A percentile compares a stretch with the other conserved stretches of the same genome.
These are phyloP conservation scores for Talaromyces sp. DNA, from an alignment of 2,329 filamentous ascomycete genomes.

Conservation along the genomic window DNA sequence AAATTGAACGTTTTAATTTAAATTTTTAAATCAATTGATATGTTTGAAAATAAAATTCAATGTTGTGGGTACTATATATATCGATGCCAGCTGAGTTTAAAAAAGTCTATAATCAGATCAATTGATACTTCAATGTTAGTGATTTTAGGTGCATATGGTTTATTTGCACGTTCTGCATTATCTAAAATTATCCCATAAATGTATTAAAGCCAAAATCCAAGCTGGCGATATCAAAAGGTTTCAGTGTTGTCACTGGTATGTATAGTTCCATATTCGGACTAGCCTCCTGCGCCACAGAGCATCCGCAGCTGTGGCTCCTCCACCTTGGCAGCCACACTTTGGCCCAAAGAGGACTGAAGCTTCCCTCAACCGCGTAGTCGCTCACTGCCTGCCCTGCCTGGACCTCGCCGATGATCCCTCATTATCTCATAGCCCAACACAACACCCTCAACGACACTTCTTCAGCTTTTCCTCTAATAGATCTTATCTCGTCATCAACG, in stretches of 20 bases:
- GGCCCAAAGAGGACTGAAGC: constrained; percentile 1
- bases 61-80: too few species aligned
- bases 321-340: background rate
- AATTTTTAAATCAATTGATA: too few species aligned
- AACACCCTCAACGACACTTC: background rate
- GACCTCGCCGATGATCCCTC: background rate
- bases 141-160: too few species aligned
- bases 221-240: background rate
- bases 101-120: too few species aligned
- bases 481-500: background rate
- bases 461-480: background rate
- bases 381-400: background rate
- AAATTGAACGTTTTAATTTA: too few species aligned
- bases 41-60: too few species aligned
- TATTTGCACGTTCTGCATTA: too few species aligned
- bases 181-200: too few species aligned
- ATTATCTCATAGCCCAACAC: background rate
- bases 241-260: background rate
- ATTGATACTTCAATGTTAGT: too few species aligned
- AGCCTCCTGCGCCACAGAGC: background rate
- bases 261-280: background rate
- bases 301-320: background rate
- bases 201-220: background rate
- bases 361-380: background rate
- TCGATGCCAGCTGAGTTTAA: too few species aligned